phyloP scores from a whole-genome alignment of 164 flowering plant species.

The Sedum album region DNA sequence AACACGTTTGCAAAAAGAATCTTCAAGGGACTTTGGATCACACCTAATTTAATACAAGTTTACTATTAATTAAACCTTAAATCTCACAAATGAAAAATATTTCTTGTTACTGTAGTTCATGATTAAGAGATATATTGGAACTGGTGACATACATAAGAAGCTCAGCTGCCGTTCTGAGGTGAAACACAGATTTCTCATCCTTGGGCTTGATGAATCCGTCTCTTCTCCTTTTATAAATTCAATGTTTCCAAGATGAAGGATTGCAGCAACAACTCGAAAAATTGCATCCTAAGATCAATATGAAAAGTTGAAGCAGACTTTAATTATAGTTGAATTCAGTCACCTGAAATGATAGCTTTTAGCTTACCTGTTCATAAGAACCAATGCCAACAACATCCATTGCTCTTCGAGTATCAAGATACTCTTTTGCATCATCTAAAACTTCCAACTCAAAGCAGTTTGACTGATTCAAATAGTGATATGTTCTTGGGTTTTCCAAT shows the following conservation, averaged over 20 bases:
- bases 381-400: constrained; percentile 75
- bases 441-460: constrained; percentile 54
- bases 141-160: constrained; percentile 44
- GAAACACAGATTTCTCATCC: constrained; percentile 61
- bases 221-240: constrained; percentile 62
- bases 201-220: constrained; percentile 60
- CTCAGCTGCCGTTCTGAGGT: constrained; percentile 54
- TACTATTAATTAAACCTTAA: neutral
- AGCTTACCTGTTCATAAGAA: constrained; percentile 56
- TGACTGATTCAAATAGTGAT: constrained; percentile 66
- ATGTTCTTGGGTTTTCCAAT: constrained; percentile 48
- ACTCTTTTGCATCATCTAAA: constrained; percentile 52
- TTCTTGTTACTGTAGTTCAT: neutral
- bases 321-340: neutral
- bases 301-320: neutral
- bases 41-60: constrained; percentile 34
- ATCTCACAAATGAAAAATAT: neutral
- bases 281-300: constrained; percentile 40
- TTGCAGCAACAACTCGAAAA: constrained; percentile 61
- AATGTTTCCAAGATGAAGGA: constrained; percentile 69
- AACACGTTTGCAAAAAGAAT: constrained; percentile 68
- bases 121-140: neutral
- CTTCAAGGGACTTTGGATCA: constrained; percentile 62
- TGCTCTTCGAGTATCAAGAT: constrained; percentile 50
- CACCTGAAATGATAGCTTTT: neutral